Conservation (phyloP, 495 filamentous ascomycete species). For the Lasiosphaeria hispida region DNA sequence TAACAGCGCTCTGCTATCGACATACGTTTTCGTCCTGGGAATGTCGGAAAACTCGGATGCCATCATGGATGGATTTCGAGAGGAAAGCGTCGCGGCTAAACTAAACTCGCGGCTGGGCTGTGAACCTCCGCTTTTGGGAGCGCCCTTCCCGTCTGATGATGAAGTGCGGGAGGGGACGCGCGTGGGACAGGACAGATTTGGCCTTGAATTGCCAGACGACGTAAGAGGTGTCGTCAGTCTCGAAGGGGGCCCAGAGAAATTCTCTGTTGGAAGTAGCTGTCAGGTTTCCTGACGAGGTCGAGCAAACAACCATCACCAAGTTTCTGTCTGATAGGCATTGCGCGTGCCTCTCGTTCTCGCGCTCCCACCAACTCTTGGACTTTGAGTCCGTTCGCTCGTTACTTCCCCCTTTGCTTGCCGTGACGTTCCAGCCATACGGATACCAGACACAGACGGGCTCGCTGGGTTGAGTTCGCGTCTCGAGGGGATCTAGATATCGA, state of each 20-base stretch:
- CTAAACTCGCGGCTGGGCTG: slow-evolving; percentile 13
- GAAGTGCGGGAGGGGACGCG: not conserved
- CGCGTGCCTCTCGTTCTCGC: too few relatives aligned
- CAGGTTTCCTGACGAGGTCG: not conserved
- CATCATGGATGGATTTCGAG: not conserved
- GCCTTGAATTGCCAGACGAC: not conserved
- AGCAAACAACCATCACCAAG: not conserved
- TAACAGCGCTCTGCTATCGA: not conserved
- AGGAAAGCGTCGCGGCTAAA: slow-evolving; percentile 14
- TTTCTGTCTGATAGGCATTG: too few relatives aligned
- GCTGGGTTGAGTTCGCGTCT: too few relatives aligned
- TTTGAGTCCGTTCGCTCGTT: slow-evolving; percentile 1
- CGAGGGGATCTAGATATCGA: too few relatives aligned
- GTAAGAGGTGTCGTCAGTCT: slow-evolving; percentile 3
- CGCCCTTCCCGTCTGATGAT: not conserved
- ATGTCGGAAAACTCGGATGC: not conserved
- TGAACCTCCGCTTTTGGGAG: slow-evolving; percentile 13
- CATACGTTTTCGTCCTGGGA: not conserved
- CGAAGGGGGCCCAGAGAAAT: not conserved
- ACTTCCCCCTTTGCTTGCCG: too few relatives aligned
- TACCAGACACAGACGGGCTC: too few relatives aligned
- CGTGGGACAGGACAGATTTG: not conserved
- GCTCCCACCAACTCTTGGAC: not conserved
- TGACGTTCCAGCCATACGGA: too few relatives aligned
- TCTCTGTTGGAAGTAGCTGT: not conserved